Conservation (phyloP, 768 basidiomycete genomes). For the Pleurotus giganteus region DNA sequence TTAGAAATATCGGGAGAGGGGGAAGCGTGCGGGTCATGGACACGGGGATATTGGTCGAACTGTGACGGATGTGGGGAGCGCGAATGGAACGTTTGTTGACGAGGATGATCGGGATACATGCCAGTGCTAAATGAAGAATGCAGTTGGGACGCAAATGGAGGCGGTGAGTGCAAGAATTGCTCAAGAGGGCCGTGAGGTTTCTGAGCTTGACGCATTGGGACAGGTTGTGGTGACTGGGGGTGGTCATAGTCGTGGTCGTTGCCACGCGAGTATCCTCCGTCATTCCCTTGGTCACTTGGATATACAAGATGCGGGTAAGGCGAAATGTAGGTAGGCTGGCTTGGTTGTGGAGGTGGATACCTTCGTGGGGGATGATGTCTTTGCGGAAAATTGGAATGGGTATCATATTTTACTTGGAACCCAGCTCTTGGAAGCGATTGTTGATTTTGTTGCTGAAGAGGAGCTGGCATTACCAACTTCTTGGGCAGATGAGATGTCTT, state of each 20-base stretch:
- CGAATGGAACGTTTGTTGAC: neutral
- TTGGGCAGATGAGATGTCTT: constrained; percentile 6
- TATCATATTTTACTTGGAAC: neutral
- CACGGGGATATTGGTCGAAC: too few relatives aligned
- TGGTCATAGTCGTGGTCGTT: neutral
- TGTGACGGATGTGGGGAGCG: too few relatives aligned
- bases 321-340: neutral
- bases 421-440: neutral
- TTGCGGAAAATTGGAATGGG: neutral
- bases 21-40: neutral
- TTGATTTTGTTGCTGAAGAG: constrained; percentile 1
- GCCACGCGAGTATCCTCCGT: neutral
- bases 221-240: neutral
- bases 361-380: constrained; percentile 1
- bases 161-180: neutral
- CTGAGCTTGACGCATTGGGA: too few relatives aligned
- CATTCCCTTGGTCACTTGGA: neutral
- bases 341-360: neutral
- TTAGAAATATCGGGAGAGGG: neutral
- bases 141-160: neutral
- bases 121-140: neutral
- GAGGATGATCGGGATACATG: neutral
- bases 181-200: neutral
- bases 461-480: constrained; percentile 7
- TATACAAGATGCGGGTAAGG: neutral